A percentile compares a stretch with the other conserved stretches of the same genome.
phyloP scores from a whole-genome alignment of 768 basidiomycete species.

The Lactarius vividus region DNA sequence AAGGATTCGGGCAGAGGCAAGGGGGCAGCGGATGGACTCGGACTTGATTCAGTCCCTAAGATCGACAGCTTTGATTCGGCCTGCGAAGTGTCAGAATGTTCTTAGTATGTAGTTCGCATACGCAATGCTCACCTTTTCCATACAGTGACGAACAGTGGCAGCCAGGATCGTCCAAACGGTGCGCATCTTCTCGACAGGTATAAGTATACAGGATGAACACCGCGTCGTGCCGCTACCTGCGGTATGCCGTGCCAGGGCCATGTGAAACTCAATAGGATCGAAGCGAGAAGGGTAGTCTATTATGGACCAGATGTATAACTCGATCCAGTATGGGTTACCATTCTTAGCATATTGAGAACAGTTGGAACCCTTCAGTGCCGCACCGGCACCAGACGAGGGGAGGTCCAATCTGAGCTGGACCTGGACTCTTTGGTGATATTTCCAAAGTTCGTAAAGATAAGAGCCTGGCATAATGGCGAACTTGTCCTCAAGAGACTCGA shows the following conservation, averaged over 20 bases:
- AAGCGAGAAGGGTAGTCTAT: neutral
- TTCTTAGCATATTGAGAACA: neutral
- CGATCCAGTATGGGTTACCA: neutral
- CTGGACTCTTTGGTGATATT: slow-evolving; percentile 20
- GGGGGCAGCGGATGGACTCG: too few relatives aligned
- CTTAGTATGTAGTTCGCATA: neutral
- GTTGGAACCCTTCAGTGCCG: neutral
- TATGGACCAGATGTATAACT: neutral
- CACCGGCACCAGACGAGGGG: neutral
- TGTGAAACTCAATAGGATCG: slow-evolving; percentile 1
- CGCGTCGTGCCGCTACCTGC: neutral
- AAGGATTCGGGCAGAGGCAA: neutral
- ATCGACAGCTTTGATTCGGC: neutral
- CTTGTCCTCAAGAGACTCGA: neutral
- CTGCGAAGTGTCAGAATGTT: neutral
- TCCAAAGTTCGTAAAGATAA: slow-evolving; percentile 14
- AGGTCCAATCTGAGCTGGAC: too few relatives aligned
- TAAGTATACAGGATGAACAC: neutral
- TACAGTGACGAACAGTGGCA: neutral
- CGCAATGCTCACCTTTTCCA: neutral
- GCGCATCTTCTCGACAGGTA: neutral
- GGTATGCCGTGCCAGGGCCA: neutral
- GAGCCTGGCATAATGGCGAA: neutral
- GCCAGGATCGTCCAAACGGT: slow-evolving; percentile 9
- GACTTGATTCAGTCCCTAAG: too few relatives aligned